Evolutionary conservation across 768 basidiomycete species (phyloP).

Genomic region (Lactarius deliciosus): DNA sequence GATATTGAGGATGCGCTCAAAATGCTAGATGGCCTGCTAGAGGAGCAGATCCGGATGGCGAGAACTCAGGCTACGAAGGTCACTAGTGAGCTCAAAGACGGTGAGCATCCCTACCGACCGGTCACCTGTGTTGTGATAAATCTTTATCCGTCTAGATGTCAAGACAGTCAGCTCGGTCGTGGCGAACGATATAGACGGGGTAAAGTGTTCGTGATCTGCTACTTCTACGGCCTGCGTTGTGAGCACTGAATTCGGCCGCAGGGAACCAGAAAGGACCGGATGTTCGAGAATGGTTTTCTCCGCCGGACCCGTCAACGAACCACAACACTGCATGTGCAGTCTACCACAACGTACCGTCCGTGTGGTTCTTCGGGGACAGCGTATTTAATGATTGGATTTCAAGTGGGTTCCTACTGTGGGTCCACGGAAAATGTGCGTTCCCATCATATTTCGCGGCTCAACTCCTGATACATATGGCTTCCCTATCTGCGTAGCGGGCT

Average conservation of each 20-base stretch:
- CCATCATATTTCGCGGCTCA: not conserved
- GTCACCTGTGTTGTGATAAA: not conserved
- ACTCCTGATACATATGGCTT: not conserved
- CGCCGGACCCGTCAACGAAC: not conserved
- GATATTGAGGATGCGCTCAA: not conserved
- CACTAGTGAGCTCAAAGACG: not conserved
- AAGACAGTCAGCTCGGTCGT: not conserved
- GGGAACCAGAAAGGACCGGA: not conserved
- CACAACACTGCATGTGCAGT: not conserved
- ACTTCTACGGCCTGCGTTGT: not conserved
- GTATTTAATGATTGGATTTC: not conserved
- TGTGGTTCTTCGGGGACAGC: not conserved
- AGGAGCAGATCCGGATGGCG: not conserved
- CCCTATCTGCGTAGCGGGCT: not conserved
- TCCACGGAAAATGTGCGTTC: not conserved
- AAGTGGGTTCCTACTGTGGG: not conserved
- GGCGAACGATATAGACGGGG: not conserved
- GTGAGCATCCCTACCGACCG: not conserved
- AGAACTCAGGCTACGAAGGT: too few relatives aligned
- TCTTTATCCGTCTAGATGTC: not conserved
- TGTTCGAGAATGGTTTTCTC: not conserved
- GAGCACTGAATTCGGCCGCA: not conserved
- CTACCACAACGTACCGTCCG: not conserved
- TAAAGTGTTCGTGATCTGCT: not conserved
- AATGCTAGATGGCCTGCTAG: not conserved